Base-by-base conservation (phyloP, 108 stramenopile species). In the Aurantiochytrium sp. region DNA sequence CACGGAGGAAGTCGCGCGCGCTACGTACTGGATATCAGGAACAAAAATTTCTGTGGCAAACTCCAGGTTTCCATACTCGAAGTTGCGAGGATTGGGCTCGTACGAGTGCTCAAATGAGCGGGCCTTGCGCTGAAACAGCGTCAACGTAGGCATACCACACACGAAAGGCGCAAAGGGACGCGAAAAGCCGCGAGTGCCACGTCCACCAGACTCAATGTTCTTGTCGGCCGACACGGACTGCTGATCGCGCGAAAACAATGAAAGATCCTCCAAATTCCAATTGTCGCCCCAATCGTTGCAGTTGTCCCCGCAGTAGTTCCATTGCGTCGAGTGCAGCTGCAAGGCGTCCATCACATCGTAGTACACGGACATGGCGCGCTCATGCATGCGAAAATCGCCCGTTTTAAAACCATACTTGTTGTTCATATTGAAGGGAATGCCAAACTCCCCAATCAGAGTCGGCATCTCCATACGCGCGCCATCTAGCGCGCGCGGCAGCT, bases 201-300 rank as follows among this genome's bases (percentile, higher is more conserved):
- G 45, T 28, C 76, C 76, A 12, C 76, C 76, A 25, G 49, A 53
- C 3, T 83, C 28, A 4, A 83, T 47, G 51, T 83, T 4, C 76
- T 53, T 23, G 19, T 12, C 16, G 10, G 45, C 45, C 12, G 76
- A 23, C 49, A 0, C 19, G 18, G 19, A 25, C 4, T 83, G 76
- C 23, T 83, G 76, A 45, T 83, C 76, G 6, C 76, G 76, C 28
- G 76, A 83, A 53, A 83, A 83, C 25, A 83, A 23, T 4, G 76
- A 83, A 55, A 83, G 76, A 53, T 83, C 76, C 51, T 83, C 76
- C 18, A 83, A 1, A 28, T 83, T 83, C 76, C 76, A 83, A 23
- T 83, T 83, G 51, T 83, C 76, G 49, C 76, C 76, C 76, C 76
- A 83, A 16, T 83, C 76, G 51, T 83, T 83, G 23, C 76, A 53